phyloP scores from a whole-genome alignment of 257 asterid genomes.

The Gentiana macrophylla region DNA sequence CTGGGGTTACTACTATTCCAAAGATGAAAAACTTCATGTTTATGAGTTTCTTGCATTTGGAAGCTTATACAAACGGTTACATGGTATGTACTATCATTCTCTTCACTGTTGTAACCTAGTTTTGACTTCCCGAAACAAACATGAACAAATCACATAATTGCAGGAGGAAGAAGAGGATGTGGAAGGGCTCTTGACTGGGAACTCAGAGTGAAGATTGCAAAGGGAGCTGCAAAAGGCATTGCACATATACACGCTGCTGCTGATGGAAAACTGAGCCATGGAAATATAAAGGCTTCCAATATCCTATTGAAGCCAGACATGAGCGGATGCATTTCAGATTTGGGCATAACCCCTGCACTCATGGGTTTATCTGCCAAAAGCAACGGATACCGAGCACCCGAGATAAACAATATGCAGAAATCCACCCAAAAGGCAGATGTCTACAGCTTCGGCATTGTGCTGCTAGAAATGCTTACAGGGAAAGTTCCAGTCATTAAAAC shows the following conservation, averaged over 20 bases:
- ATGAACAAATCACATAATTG: slow-evolving; percentile 2
- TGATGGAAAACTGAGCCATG: slow-evolving; percentile 35
- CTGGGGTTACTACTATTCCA: slow-evolving; percentile 60
- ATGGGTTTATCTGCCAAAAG: slow-evolving; percentile 33
- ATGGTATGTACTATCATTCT: slow-evolving; percentile 25
- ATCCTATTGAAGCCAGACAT: slow-evolving; percentile 35
- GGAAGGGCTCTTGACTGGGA: slow-evolving; percentile 53
- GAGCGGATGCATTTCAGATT: slow-evolving; percentile 38
- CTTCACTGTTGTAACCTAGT: not conserved
- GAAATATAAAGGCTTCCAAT: slow-evolving; percentile 65
- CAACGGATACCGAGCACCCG: slow-evolving; percentile 62
- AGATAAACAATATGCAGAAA: slow-evolving; percentile 30
- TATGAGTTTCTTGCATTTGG: slow-evolving; percentile 37
- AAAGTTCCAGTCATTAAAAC: slow-evolving; percentile 33
- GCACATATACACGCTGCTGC: slow-evolving; percentile 47
- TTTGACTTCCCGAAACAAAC: no score
- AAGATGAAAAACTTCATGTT: slow-evolving; percentile 59
- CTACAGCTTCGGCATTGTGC: slow-evolving; percentile 60
- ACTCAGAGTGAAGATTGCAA: slow-evolving; percentile 40
- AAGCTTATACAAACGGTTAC: slow-evolving; percentile 50
- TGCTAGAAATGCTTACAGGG: slow-evolving; percentile 65
- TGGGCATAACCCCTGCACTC: slow-evolving; percentile 36
- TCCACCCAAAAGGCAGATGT: slow-evolving; percentile 50
- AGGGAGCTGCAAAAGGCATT: slow-evolving; percentile 65
- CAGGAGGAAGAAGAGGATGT: slow-evolving; percentile 35